Evolutionary conservation across 2,329 filamentous ascomycete species (phyloP).

Genomic region (Anisogramma anomala): DNA sequence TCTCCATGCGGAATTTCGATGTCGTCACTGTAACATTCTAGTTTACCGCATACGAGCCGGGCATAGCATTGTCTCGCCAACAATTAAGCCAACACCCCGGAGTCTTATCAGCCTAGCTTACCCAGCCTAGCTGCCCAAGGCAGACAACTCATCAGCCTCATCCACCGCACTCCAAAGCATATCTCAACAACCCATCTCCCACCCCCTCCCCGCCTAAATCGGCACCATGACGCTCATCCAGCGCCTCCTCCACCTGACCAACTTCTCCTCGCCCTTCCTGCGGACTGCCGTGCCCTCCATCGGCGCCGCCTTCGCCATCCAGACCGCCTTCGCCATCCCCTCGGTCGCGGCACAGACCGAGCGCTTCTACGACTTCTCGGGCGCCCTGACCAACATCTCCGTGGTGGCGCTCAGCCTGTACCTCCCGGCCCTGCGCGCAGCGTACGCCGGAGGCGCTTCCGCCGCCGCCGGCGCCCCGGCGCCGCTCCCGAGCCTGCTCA

Average conservation of each 20-base stretch:
- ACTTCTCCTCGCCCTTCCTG: constrained; percentile 50
- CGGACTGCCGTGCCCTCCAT: constrained; percentile 51
- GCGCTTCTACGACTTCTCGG: constrained; percentile 57
- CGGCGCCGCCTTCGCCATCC: constrained; percentile 50
- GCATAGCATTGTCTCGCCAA: too few relatives aligned
- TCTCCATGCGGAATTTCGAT: too few relatives aligned
- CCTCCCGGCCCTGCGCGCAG: constrained; percentile 46
- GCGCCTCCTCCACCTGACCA: constrained; percentile 45
- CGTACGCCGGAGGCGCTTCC: constrained; percentile 32
- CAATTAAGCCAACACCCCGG: too few relatives aligned
- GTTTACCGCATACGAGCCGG: too few relatives aligned
- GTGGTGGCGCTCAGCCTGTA: constrained; percentile 51
- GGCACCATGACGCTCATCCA: constrained; percentile 25
- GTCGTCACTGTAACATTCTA: too few relatives aligned
- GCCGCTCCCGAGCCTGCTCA: constrained; percentile 34
- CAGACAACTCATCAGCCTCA: too few relatives aligned
- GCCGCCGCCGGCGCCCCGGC: constrained; percentile 29
- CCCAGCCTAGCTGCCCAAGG: too few relatives aligned
- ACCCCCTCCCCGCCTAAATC: too few relatives aligned
- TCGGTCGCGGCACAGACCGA: constrained; percentile 50
- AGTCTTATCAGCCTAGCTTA: too few relatives aligned
- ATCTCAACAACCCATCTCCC: too few relatives aligned
- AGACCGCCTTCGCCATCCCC: constrained; percentile 50
- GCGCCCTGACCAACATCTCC: constrained; percentile 54
- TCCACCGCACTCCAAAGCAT: neutral